phyloP scores from a whole-genome alignment of 2,329 filamentous ascomycete genomes.

The Fusarium chuoi region DNA sequence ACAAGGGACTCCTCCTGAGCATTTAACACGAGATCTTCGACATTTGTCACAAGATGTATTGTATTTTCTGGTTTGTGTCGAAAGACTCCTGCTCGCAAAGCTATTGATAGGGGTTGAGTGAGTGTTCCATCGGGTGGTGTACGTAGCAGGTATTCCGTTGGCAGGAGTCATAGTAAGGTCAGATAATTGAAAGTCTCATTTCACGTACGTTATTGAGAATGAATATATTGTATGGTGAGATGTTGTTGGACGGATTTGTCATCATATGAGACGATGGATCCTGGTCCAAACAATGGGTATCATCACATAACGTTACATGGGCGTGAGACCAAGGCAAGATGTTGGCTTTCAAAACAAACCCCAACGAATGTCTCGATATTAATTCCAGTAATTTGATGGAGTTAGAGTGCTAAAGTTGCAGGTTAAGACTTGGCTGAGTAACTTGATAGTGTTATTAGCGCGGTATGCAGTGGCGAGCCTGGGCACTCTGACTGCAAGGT shows the following conservation, averaged over 20 bases:
- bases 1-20: slow-evolving; percentile 4
- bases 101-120: background rate
- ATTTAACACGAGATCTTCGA: slow-evolving; percentile 12
- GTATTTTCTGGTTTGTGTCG: background rate
- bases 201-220: background rate
- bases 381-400: rapidly evolving
- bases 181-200: background rate
- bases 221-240: no score
- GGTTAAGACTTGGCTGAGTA: no score
- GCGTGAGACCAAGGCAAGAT: background rate
- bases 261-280: background rate
- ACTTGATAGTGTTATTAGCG: background rate
- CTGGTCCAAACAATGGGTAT: background rate
- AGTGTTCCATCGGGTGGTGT: slow-evolving; percentile 2
- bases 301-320: background rate
- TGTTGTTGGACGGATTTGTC: background rate
- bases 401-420: background rate
- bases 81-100: background rate
- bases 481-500: background rate
- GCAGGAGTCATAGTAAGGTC: background rate
- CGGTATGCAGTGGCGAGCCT: background rate
- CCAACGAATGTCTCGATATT: rapidly evolving
- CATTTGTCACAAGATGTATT: slow-evolving; percentile 19
- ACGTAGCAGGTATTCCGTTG: background rate
- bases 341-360: background rate